Percentiles rank a stretch among this genome's conserved stretches.
These are phyloP conservation scores for Mallotus nudiflorus DNA, from an alignment of 345 rosid genomes.

Conservation along the genomic window DNA sequence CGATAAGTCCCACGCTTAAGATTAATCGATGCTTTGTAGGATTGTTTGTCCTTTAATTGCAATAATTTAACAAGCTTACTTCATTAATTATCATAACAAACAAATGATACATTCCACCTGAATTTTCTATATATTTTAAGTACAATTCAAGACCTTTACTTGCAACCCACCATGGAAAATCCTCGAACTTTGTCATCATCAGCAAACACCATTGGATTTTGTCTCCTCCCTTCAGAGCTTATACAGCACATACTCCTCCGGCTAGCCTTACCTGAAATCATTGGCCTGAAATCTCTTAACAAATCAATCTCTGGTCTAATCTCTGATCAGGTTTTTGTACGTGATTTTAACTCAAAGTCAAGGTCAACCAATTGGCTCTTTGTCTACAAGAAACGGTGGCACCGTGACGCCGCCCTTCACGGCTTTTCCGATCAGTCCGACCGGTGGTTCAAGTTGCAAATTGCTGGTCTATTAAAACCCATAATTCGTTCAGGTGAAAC, in stretches of 20 bases:
- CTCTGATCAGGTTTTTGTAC: conserved; percentile 58
- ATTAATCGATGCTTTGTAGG: conserved; percentile 25
- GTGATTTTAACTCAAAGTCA: conserved; percentile 48
- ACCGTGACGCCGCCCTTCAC: conserved; percentile 46
- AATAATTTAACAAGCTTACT: background rate
- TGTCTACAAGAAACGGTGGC: conserved; percentile 75
- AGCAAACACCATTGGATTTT: conserved; percentile 49
- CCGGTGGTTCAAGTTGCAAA: conserved; percentile 61
- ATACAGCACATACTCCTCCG: conserved; percentile 62
- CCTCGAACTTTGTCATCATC: conserved; percentile 23
- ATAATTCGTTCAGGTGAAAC: conserved; percentile 45
- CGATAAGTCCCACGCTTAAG: conserved; percentile 1
- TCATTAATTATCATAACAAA: background rate
- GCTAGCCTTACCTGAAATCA: conserved; percentile 62
- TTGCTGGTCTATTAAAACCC: conserved; percentile 43
- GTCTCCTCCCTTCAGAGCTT: conserved; percentile 79
- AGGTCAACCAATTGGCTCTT: conserved; percentile 63
- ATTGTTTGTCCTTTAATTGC: conserved; percentile 15
- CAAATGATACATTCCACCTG: background rate
- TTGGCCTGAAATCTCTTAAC: conserved; percentile 51
- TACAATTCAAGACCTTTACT: background rate
- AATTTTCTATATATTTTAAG: background rate
- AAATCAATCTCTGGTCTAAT: conserved; percentile 40
- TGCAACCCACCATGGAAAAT: conserved; percentile 25
- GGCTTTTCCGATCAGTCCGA: conserved; percentile 52